A percentile compares a stretch with the other conserved stretches of the same genome.
Conservation (phyloP, 345 rosid genomes). For the Psidium friedrichsthalianum region DNA sequence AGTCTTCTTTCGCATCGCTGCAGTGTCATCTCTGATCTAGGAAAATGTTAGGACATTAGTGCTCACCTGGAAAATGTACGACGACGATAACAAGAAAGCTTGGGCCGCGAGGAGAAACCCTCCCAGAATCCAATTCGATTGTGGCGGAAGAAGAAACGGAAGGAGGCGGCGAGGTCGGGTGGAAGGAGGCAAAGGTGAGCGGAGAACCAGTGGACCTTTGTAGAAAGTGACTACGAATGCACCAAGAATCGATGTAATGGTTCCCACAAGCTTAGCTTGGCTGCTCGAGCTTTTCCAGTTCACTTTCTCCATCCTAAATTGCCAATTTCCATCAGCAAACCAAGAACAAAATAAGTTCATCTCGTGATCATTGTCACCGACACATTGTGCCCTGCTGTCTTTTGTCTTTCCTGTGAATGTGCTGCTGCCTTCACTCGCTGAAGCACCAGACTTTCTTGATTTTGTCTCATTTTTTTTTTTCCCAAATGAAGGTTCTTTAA, state of each 20-base stretch:
- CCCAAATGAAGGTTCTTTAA: neutral
- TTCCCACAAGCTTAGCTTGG: slow-evolving; percentile 26
- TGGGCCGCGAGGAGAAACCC: slow-evolving; percentile 29
- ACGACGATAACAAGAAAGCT: slow-evolving; percentile 17
- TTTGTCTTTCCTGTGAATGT: neutral
- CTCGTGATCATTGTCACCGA: neutral
- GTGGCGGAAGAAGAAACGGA: neutral
- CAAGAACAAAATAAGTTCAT: neutral
- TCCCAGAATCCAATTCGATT: slow-evolving; percentile 30
- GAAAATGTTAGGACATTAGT: neutral
- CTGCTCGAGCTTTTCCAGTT: slow-evolving; percentile 20
- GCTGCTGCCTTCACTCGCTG: neutral
- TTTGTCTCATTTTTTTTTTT: neutral
- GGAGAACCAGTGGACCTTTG: slow-evolving; percentile 27
- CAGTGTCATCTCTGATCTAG: neutral
- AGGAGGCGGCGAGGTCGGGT: neutral
- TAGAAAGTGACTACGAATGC: slow-evolving; percentile 30
- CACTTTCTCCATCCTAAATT: slow-evolving; percentile 26
- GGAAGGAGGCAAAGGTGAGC: neutral
- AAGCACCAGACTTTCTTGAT: neutral
- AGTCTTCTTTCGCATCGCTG: neutral
- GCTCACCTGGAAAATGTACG: slow-evolving; percentile 26
- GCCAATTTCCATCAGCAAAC: neutral
- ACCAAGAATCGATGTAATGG: slow-evolving; percentile 28
- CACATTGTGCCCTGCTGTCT: neutral